phyloP scores from a whole-genome alignment of 139 green algal genomes.

The Edaphochlamys debaryana region DNA sequence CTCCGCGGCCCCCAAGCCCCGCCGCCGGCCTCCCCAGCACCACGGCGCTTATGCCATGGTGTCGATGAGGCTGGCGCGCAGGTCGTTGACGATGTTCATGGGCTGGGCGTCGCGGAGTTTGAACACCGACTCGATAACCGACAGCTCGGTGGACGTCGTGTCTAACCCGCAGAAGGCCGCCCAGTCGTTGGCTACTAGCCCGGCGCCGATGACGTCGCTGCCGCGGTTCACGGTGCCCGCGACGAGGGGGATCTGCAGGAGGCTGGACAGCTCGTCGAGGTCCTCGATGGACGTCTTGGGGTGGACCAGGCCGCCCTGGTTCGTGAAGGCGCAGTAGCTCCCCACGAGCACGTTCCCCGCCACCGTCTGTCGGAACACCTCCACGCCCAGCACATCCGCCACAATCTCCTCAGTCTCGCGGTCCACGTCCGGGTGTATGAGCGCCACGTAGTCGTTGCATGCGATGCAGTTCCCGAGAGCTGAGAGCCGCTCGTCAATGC shows the following conservation, averaged over 20 bases:
- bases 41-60: constrained; percentile 78
- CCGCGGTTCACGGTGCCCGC: constrained; percentile 97
- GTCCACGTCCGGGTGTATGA: constrained; percentile 98
- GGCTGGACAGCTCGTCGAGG: constrained; percentile 95
- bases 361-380: constrained; percentile 98
- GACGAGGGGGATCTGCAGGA: constrained; percentile 96
- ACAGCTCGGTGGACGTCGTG: constrained; percentile 97
- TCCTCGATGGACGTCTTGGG: constrained; percentile 97
- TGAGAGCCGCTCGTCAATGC: constrained; percentile 96
- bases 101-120: constrained; percentile 91
- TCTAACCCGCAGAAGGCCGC: constrained; percentile 95
- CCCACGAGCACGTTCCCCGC: constrained; percentile 95
- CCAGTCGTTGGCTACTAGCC: constrained; percentile 97
- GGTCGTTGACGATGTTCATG: constrained; percentile 88
- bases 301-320: constrained; percentile 95
- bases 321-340: constrained; percentile 94
- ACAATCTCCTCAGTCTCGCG: constrained; percentile 87
- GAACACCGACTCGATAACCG: constrained; percentile 95
- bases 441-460: constrained; percentile 98
- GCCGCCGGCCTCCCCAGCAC: too few species aligned
- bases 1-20: too few species aligned
- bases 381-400: constrained; percentile 97
- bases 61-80: constrained; percentile 93
- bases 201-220: constrained; percentile 91
- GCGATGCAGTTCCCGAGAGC: constrained; percentile 98